Evolutionary conservation across 202 grass and related monocot species (phyloP).

Genomic region (Carex arenaria): DNA sequence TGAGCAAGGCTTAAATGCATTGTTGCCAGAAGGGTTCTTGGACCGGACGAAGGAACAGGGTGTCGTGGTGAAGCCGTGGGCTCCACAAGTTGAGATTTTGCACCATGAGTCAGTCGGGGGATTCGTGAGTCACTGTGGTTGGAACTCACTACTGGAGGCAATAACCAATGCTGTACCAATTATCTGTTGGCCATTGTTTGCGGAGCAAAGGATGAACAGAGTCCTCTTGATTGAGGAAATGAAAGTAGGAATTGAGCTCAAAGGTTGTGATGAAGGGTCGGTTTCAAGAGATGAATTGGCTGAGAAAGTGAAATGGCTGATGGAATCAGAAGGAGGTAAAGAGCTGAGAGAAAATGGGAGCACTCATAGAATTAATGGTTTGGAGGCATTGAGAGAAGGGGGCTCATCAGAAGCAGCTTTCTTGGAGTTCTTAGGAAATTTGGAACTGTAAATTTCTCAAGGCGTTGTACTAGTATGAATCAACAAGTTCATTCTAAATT

Average conservation of each 20-base stretch:
- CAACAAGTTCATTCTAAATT: not conserved
- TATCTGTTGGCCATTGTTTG: conserved; percentile 59
- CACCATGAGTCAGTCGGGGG: conserved; percentile 33
- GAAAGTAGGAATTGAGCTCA: conserved; percentile 27
- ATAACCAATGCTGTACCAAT: conserved; percentile 41
- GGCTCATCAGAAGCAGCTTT: conserved; percentile 27
- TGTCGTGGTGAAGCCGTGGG: conserved; percentile 46
- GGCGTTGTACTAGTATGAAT: not conserved
- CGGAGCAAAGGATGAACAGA: conserved; percentile 64
- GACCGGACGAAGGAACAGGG: conserved; percentile 45
- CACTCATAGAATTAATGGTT: conserved; percentile 4
- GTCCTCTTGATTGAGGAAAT: conserved; percentile 37
- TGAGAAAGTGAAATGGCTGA: conserved; percentile 40
- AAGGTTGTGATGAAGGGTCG: conserved; percentile 43
- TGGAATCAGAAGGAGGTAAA: conserved; percentile 14
- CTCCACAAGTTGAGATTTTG: conserved; percentile 63
- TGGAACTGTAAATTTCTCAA: not conserved
- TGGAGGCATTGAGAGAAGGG: conserved; percentile 12
- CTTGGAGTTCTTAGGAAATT: not conserved
- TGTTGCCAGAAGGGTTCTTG: conserved; percentile 1
- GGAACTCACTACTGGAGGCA: conserved; percentile 53
- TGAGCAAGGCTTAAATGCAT: conserved; percentile 39
- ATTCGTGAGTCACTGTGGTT: conserved; percentile 25
- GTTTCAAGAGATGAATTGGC: conserved; percentile 46
- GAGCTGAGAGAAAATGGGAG: conserved; percentile 21